A percentile compares a stretch with the other conserved stretches of the same genome.
Conservation (phyloP, 768 basidiomycete species). For the Clitopilus hobsonii region DNA sequence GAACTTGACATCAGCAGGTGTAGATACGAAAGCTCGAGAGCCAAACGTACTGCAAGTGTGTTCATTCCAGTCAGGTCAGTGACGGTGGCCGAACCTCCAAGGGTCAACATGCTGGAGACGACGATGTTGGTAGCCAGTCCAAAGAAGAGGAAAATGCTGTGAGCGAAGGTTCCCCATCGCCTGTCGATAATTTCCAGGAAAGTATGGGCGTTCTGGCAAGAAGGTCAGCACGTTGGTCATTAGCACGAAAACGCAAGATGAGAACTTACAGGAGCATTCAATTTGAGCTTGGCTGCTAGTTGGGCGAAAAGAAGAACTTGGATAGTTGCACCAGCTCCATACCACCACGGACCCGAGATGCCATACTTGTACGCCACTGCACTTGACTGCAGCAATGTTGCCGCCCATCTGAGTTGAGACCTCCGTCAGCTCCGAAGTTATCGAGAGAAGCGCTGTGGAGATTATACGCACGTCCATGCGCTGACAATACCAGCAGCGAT, state of each 20-base stretch:
- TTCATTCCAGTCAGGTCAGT: constrained; percentile 85
- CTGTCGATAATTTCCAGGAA: constrained; percentile 84
- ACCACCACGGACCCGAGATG: constrained; percentile 88
- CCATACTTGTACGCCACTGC: constrained; percentile 84
- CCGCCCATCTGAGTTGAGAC: background rate
- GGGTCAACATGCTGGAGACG: constrained; percentile 81
- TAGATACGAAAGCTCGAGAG: background rate
- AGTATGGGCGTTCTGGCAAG: constrained; percentile 59
- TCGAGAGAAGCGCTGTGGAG: constrained; percentile 50
- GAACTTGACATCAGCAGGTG: background rate
- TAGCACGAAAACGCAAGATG: background rate
- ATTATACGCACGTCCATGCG: constrained; percentile 91
- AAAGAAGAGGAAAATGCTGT: constrained; percentile 86
- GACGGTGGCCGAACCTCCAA: constrained; percentile 85
- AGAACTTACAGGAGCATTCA: constrained; percentile 62
- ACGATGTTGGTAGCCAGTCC: constrained; percentile 91
- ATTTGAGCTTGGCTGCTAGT: constrained; percentile 87
- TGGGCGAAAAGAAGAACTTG: constrained; percentile 90
- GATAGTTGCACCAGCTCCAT: constrained; percentile 84
- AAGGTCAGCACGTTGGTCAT: background rate
- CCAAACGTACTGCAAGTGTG: constrained; percentile 61
- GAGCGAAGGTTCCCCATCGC: constrained; percentile 78
- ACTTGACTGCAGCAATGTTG: constrained; percentile 59
- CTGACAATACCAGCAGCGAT: constrained; percentile 92
- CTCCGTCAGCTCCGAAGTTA: background rate